A percentile compares a stretch with the other conserved stretches of the same genome.
These are phyloP conservation scores for Physcomitrium patens DNA, from an alignment of 225 moss, liverwort and hornwort genomes.

Conservation along the genomic window DNA sequence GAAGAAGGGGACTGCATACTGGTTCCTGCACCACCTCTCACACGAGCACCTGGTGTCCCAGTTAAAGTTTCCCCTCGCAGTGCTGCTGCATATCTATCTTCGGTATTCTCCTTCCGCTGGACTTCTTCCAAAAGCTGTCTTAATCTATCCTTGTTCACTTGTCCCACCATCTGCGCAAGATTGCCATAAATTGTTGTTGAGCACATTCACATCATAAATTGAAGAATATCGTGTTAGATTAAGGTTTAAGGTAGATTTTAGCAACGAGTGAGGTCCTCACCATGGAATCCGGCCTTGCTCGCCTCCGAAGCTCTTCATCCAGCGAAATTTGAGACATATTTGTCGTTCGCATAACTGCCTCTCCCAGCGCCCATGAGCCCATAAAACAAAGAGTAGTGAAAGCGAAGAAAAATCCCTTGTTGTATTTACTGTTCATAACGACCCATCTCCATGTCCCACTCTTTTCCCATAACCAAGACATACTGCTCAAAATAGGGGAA, in stretches of 20 bases:
- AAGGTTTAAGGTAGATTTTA: neutral
- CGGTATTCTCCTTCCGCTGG: conserved; percentile 84
- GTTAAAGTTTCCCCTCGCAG: conserved; percentile 92
- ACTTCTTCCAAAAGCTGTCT: conserved; percentile 82
- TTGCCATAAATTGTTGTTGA: conserved; percentile 2
- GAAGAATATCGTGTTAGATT: neutral
- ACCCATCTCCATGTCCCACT: conserved; percentile 89
- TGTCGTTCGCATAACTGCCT: conserved; percentile 85
- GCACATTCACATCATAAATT: conserved; percentile 5
- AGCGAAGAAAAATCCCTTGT: conserved; percentile 75
- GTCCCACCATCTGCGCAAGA: conserved; percentile 62
- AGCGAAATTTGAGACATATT: conserved; percentile 69
- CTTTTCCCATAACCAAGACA: conserved; percentile 94
- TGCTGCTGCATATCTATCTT: conserved; percentile 92
- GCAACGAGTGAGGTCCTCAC: conserved; percentile 32
- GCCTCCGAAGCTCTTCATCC: conserved; percentile 72
- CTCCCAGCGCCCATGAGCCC: conserved; percentile 77
- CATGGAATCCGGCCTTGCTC: conserved; percentile 74
- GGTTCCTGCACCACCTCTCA: conserved; percentile 90
- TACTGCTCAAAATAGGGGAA: conserved; percentile 31
- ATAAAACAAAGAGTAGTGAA: conserved; percentile 79
- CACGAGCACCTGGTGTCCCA: conserved; percentile 83
- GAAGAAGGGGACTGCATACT: conserved; percentile 49
- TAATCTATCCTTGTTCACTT: conserved; percentile 90
- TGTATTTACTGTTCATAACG: conserved; percentile 73